These are phyloP conservation scores for Quercus tomentella DNA, from an alignment of 331 rosid species.

Conservation along the genomic window DNA sequence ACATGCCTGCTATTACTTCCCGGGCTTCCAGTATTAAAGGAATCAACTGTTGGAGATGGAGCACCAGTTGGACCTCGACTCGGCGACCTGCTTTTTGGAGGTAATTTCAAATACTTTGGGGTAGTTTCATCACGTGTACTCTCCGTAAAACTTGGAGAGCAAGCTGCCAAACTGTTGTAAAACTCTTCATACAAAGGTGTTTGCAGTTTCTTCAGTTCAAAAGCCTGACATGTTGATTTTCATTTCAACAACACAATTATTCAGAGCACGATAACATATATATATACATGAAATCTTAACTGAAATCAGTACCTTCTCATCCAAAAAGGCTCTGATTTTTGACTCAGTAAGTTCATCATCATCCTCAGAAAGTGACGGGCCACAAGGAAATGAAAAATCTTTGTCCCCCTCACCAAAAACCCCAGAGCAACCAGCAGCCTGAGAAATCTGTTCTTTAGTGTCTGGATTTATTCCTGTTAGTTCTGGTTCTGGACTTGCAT, in stretches of 20 bases:
- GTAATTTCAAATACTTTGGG: slow-evolving; percentile 77
- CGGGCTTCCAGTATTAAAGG: slow-evolving; percentile 56
- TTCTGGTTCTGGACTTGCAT: slow-evolving; percentile 46
- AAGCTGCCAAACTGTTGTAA: slow-evolving; percentile 68
- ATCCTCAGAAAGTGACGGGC: slow-evolving; percentile 73
- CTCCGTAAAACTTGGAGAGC: slow-evolving; percentile 59
- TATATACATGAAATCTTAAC: slow-evolving; percentile 16
- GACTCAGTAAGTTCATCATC: slow-evolving; percentile 95
- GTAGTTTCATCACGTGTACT: slow-evolving; percentile 50
- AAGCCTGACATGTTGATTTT: slow-evolving; percentile 57
- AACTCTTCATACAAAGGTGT: slow-evolving; percentile 94
- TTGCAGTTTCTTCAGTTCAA: slow-evolving; percentile 90
- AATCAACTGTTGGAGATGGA: slow-evolving; percentile 60
- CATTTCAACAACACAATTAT: slow-evolving; percentile 14
- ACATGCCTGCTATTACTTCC: slow-evolving; percentile 70
- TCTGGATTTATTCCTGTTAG: slow-evolving; percentile 32
- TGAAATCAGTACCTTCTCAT: slow-evolving; percentile 72
- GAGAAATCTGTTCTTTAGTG: slow-evolving; percentile 30
- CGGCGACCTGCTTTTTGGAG: slow-evolving; percentile 96
- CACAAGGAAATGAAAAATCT: slow-evolving; percentile 67
- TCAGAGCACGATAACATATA: slow-evolving; percentile 6
- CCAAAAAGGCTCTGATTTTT: slow-evolving; percentile 83
- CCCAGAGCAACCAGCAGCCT: slow-evolving; percentile 35
- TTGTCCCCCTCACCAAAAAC: slow-evolving; percentile 37
- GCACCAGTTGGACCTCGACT: slow-evolving; percentile 52